Percentiles rank a stretch among this genome's conserved stretches.
Conservation (phyloP, 208 protist genomes). For the Borovskyia barvae region DNA sequence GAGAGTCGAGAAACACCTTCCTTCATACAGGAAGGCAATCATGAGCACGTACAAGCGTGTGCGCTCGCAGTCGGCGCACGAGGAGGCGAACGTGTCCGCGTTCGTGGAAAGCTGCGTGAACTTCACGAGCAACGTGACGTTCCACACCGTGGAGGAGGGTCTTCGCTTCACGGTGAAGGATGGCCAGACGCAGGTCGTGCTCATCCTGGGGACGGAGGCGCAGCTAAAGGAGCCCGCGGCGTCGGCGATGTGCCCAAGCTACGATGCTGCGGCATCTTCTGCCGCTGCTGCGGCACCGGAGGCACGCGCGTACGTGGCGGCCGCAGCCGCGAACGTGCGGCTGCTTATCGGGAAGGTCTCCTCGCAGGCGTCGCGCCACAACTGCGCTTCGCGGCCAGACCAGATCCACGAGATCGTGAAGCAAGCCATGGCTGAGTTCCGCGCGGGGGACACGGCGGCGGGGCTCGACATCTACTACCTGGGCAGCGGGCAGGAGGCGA, state of each 20-base stretch:
- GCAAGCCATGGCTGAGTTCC: conserved; percentile 29
- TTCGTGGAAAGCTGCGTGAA: conserved; percentile 69
- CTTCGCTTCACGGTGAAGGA: neutral
- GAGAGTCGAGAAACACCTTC: too few relatives aligned
- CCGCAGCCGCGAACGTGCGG: conserved; percentile 16
- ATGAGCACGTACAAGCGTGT: conserved; percentile 45
- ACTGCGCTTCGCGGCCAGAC: conserved; percentile 70
- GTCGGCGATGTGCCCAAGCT: conserved; percentile 1
- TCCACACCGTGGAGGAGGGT: conserved; percentile 36
- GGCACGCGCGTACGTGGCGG: conserved; percentile 20
- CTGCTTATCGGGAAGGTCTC: conserved; percentile 52
- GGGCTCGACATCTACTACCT: conserved; percentile 60
- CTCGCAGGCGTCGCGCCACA: conserved; percentile 66
- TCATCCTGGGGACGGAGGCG: conserved; percentile 49
- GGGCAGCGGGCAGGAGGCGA: conserved; percentile 34
- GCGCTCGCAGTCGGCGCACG: conserved; percentile 37
- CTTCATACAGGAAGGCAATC: too few relatives aligned
- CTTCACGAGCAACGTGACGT: conserved; percentile 53
- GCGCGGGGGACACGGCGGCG: neutral
- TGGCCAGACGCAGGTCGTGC: conserved; percentile 22
- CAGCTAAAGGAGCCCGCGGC: conserved; percentile 19
- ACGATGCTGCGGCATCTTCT: conserved; percentile 4
- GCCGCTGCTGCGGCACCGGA: conserved; percentile 13
- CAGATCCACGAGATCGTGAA: conserved; percentile 46
- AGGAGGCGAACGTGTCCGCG: conserved; percentile 50